Evolutionary conservation across 371 early-diverging fungal genomes (phyloP).

Genomic region (Coemansia sp.): DNA sequence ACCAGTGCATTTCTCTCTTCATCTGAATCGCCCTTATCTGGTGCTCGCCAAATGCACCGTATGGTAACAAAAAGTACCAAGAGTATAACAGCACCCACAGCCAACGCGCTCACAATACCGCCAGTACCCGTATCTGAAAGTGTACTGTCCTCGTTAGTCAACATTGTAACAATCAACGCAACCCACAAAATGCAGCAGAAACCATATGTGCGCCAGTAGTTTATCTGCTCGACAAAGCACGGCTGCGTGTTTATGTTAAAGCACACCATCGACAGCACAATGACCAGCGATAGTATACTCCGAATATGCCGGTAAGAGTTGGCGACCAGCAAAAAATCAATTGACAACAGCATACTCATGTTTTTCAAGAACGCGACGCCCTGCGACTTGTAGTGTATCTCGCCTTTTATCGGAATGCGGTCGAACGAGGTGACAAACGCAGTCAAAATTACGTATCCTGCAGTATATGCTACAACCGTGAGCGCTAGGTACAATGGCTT

Average conservation of each 20-base stretch:
- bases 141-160: slow-evolving; percentile 43
- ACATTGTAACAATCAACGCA: slow-evolving; percentile 48
- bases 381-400: slow-evolving; percentile 70
- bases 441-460: slow-evolving; percentile 66
- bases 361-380: slow-evolving; percentile 73
- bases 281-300: slow-evolving; percentile 53
- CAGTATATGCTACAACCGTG: slow-evolving; percentile 63
- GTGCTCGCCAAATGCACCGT: slow-evolving; percentile 4
- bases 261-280: slow-evolving; percentile 50
- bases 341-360: slow-evolving; percentile 59
- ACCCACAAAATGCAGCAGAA: slow-evolving; percentile 53
- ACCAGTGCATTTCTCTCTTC: slow-evolving; percentile 16
- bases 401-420: slow-evolving; percentile 64
- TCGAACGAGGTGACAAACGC: slow-evolving; percentile 72
- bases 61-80: slow-evolving; percentile 31
- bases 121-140: slow-evolving; percentile 18
- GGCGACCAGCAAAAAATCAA: slow-evolving; percentile 52
- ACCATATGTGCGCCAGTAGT: slow-evolving; percentile 49
- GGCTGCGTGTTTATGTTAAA: slow-evolving; percentile 53
- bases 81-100: slow-evolving; percentile 37
- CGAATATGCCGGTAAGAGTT: slow-evolving; percentile 47
- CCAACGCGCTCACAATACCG: slow-evolving; percentile 32
- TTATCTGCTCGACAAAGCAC: slow-evolving; percentile 54
- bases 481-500: slow-evolving; percentile 63
- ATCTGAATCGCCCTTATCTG: not conserved